phyloP scores from a whole-genome alignment of 108 stramenopile genomes.

The Nitzschia sp. region DNA sequence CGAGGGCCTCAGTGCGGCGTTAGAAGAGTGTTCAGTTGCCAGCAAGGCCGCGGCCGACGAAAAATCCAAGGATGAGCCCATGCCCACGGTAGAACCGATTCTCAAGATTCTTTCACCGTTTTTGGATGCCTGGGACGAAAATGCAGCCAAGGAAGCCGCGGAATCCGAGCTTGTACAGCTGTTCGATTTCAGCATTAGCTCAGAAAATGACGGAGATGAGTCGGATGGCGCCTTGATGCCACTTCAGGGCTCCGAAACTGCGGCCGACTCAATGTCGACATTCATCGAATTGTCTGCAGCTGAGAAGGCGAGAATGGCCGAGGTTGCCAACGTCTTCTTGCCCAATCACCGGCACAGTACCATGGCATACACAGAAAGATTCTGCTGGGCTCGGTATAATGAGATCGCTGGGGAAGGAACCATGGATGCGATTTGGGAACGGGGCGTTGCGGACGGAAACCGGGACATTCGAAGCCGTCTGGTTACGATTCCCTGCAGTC shows the following conservation, averaged over 20 bases:
- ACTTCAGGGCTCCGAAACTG: constrained; percentile 44
- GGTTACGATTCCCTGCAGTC: constrained; percentile 69
- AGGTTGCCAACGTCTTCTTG: constrained; percentile 61
- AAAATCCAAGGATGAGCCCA: not conserved
- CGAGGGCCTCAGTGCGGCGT: constrained; percentile 70
- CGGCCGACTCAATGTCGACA: constrained; percentile 83
- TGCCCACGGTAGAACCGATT: constrained; percentile 31
- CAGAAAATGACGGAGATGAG: constrained; percentile 10
- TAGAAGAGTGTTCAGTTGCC: constrained; percentile 45
- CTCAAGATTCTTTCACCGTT: constrained; percentile 55
- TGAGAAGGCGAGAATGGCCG: constrained; percentile 60
- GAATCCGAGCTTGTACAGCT: constrained; percentile 79
- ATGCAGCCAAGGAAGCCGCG: constrained; percentile 58
- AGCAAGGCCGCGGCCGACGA: constrained; percentile 1
- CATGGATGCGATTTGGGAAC: constrained; percentile 71
- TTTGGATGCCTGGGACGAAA: constrained; percentile 80
- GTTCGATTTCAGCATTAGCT: constrained; percentile 58
- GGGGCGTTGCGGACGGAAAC: constrained; percentile 78
- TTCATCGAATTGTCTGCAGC: constrained; percentile 78
- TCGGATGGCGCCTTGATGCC: not conserved
- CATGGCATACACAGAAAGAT: constrained; percentile 61
- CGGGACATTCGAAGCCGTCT: constrained; percentile 77
- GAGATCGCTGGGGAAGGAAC: constrained; percentile 36
- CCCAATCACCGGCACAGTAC: constrained; percentile 63
- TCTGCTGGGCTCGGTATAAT: constrained; percentile 79